phyloP scores from a whole-genome alignment of 129 eudicot species.

The Arctium minus region DNA sequence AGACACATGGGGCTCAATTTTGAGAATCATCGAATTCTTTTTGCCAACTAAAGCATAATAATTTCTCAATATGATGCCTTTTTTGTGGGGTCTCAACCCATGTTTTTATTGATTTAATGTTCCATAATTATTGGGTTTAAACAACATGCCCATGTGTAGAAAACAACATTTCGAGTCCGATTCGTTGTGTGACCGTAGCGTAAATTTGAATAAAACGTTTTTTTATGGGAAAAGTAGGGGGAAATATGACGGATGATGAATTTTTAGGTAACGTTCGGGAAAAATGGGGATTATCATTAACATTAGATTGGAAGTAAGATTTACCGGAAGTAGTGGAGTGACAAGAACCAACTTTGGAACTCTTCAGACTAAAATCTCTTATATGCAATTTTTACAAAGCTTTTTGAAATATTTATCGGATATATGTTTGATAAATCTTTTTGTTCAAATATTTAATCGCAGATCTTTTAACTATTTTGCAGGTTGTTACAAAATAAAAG shows the following conservation, averaged over 20 bases:
- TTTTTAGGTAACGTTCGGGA: too few relatives aligned
- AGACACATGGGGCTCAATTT: constrained; percentile 24
- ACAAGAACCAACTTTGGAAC: too few relatives aligned
- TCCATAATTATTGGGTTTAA: constrained; percentile 21
- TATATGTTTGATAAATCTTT: background rate
- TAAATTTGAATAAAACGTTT: too few relatives aligned
- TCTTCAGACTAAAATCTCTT: too few relatives aligned
- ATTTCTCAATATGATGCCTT: constrained; percentile 9
- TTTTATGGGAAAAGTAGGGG: too few relatives aligned
- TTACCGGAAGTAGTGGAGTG: too few relatives aligned
- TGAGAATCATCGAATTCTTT: constrained; percentile 20
- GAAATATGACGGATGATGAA: background rate
- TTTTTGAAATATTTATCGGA: background rate
- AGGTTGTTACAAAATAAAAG: background rate
- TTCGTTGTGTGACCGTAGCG: background rate
- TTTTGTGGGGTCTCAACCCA: constrained; percentile 20
- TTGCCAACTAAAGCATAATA: constrained; percentile 19
- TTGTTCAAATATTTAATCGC: background rate
- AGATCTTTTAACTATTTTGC: too few relatives aligned
- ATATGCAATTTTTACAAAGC: too few relatives aligned
- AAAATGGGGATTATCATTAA: too few relatives aligned
- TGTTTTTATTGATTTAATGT: constrained; percentile 23
- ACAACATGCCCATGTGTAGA: constrained; percentile 17
- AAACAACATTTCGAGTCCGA: background rate
- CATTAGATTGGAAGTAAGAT: background rate